phyloP scores from a whole-genome alignment of 2,329 filamentous ascomycete genomes.

The Magnaporthales sp. region DNA sequence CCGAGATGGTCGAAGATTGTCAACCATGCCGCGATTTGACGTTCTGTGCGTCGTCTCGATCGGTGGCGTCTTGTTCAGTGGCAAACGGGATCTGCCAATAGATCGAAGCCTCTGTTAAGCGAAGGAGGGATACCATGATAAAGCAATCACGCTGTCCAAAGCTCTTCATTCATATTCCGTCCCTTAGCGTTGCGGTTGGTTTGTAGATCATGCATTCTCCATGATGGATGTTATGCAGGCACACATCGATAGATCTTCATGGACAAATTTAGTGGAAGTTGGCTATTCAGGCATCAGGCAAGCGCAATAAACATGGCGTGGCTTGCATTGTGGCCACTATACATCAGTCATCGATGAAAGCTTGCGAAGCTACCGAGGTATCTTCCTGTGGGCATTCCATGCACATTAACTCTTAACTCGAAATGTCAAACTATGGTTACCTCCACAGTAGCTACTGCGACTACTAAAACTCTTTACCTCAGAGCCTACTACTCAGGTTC shows the following conservation, averaged over 20 bases:
- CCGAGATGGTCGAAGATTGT: no score
- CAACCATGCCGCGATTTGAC: background rate
- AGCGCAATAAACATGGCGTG: background rate
- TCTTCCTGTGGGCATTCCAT: no score
- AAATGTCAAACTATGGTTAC: no score
- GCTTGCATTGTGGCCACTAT: background rate
- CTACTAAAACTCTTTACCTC: no score
- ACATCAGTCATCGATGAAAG: no score
- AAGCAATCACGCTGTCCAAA: background rate
- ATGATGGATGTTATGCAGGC: background rate
- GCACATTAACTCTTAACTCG: background rate
- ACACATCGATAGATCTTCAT: background rate
- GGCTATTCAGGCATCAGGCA: background rate
- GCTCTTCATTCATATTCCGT: background rate
- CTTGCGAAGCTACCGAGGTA: no score
- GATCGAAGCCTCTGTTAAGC: background rate
- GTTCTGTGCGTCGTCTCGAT: background rate
- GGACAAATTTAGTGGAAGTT: background rate
- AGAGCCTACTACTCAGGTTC: background rate
- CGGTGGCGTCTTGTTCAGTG: background rate
- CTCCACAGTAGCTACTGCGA: no score
- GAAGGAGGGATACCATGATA: background rate
- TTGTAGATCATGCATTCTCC: background rate
- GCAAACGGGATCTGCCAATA: background rate
- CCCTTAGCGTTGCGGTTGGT: background rate